These are phyloP conservation scores for Pulchroboletus neoregius DNA, from an alignment of 1,284 basidiomycete genomes.

Conservation along the genomic window DNA sequence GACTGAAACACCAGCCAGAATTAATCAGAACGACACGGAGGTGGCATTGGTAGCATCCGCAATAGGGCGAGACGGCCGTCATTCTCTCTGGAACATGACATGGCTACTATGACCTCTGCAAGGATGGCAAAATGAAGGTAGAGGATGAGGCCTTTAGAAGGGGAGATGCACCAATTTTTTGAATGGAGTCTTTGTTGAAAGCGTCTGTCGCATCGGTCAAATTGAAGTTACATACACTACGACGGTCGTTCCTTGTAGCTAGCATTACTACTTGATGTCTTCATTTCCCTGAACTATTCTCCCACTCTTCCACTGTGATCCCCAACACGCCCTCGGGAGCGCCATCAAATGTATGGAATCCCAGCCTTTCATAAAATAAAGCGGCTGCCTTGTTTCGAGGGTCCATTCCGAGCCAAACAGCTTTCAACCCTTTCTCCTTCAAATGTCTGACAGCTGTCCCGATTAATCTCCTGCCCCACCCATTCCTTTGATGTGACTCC, in stretches of 20 bases:
- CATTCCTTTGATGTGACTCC: conserved; percentile 44
- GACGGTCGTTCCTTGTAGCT: too few relatives aligned
- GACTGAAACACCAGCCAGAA: conserved; percentile 13
- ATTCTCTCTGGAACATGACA: too few relatives aligned
- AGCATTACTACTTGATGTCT: too few relatives aligned
- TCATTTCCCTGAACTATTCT: conserved; percentile 7
- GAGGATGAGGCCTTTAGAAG: too few relatives aligned
- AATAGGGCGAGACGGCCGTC: too few relatives aligned
- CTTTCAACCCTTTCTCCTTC: conserved; percentile 23
- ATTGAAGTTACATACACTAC: too few relatives aligned
- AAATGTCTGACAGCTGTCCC: conserved; percentile 36
- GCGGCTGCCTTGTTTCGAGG: conserved; percentile 25
- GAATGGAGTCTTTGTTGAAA: too few relatives aligned
- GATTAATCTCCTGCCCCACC: conserved; percentile 47
- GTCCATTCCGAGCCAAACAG: conserved; percentile 32
- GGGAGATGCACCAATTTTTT: too few relatives aligned
- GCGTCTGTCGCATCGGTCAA: too few relatives aligned
- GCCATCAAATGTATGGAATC: conserved; percentile 28
- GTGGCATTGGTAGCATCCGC: not conserved
- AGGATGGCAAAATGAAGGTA: too few relatives aligned
- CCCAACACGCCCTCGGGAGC: conserved; percentile 27
- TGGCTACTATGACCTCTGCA: too few relatives aligned
- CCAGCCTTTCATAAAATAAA: conserved; percentile 26
- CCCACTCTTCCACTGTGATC: conserved; percentile 33
- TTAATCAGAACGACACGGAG: conserved; percentile 1